Conservation (phyloP, 805 yeast genomes). For the Candida dendrica region DNA sequence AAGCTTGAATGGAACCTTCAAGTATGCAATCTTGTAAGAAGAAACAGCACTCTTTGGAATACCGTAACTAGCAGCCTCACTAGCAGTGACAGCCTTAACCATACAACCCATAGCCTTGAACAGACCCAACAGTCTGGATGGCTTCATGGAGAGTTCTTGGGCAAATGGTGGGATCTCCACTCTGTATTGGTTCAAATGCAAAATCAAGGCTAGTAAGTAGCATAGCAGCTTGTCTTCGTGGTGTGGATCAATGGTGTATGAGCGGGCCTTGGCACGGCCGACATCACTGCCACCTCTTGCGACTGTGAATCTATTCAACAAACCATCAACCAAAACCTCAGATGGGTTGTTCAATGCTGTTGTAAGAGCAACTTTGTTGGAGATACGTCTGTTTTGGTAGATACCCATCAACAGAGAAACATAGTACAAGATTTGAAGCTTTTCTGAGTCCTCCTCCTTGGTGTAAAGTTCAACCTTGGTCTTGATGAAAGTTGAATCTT, state of each 20-base stretch:
- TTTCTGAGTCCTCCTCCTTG: conserved; percentile 41
- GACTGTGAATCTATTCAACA: conserved; percentile 66
- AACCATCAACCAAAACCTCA: conserved; percentile 61
- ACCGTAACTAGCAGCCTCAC: conserved; percentile 71
- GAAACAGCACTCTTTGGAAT: conserved; percentile 53
- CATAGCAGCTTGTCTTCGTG: conserved; percentile 83
- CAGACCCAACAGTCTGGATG: conserved; percentile 59
- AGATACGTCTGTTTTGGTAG: conserved; percentile 62
- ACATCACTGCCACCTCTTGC: conserved; percentile 47
- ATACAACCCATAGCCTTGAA: conserved; percentile 79
- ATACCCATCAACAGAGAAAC: conserved; percentile 76
- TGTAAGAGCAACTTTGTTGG: conserved; percentile 50
- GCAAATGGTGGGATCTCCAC: conserved; percentile 79
- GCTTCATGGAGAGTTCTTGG: conserved; percentile 74
- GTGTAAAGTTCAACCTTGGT: conserved; percentile 32
- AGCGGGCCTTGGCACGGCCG: conserved; percentile 69
- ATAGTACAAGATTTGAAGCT: conserved; percentile 68
- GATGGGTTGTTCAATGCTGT: conserved; percentile 66
- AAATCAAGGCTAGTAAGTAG: conserved; percentile 60
- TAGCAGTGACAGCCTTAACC: conserved; percentile 61
- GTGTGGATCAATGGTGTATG: conserved; percentile 80
- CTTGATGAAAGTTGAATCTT: conserved; percentile 51
- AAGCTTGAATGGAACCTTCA: conserved; percentile 82
- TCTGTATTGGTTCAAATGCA: conserved; percentile 70
- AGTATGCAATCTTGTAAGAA: conserved; percentile 69